Conservation (phyloP, 2,329 filamentous ascomycete species). For the Sporothrix sp. region DNA sequence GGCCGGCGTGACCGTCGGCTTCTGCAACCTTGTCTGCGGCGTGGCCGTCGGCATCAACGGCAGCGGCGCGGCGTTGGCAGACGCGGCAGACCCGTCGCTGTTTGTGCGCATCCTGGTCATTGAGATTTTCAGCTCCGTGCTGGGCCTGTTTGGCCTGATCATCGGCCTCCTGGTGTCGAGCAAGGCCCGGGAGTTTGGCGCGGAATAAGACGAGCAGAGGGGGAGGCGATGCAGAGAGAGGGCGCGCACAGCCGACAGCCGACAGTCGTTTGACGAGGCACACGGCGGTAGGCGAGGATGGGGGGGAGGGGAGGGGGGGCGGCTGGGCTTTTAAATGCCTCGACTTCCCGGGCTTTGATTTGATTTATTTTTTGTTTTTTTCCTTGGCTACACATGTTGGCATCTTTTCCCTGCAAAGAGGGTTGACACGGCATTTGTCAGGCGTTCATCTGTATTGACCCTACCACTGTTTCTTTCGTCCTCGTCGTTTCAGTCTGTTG, state of each 20-base stretch:
- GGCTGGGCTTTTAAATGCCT: no score
- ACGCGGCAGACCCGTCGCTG: slow-evolving; percentile 86
- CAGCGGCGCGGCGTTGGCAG: slow-evolving; percentile 88
- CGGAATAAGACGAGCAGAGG: slow-evolving; percentile 13
- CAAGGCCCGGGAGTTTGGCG: slow-evolving; percentile 68
- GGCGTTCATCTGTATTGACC: slow-evolving; percentile 9
- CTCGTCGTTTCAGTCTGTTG: background rate
- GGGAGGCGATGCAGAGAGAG: no score
- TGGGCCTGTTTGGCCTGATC: slow-evolving; percentile 93
- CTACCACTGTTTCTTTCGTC: background rate
- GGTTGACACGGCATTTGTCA: slow-evolving; percentile 12
- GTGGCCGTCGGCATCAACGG: slow-evolving; percentile 97
- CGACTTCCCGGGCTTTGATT: no score
- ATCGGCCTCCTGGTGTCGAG: slow-evolving; percentile 80
- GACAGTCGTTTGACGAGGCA: no score
- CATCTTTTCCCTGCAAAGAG: slow-evolving; percentile 4
- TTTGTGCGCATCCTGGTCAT: slow-evolving; percentile 99
- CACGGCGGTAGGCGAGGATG: background rate
- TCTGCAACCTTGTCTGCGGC: slow-evolving; percentile 94
- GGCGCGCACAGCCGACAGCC: background rate
- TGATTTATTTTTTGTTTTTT: background rate
- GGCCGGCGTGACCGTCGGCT: slow-evolving; percentile 85
- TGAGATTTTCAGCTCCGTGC: slow-evolving; percentile 97
- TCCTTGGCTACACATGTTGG: slow-evolving; percentile 5
- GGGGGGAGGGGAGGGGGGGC: background rate